A percentile compares a stretch with the other conserved stretches of the same genome.
phyloP scores from a whole-genome alignment of 192 early-diverging fungal genomes.

The Coemansia sp. region DNA sequence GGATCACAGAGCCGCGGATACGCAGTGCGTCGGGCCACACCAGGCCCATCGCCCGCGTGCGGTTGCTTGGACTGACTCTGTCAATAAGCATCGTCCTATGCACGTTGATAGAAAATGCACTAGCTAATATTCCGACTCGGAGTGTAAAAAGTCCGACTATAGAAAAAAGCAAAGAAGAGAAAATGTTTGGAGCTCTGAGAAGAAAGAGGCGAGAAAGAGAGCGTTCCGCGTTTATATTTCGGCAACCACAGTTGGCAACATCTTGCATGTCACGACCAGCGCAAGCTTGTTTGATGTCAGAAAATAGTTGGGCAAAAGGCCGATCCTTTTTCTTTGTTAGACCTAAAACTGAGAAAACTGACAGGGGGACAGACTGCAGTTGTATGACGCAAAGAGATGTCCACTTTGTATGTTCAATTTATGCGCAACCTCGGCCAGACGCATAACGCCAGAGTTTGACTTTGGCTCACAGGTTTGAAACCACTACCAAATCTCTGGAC shows the following conservation, averaged over 20 bases:
- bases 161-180: not conserved
- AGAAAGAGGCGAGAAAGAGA: not conserved
- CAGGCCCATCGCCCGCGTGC: conserved; percentile 31
- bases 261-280: not conserved
- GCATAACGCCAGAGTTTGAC: too few relatives aligned
- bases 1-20: conserved; percentile 53
- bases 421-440: too few relatives aligned
- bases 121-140: conserved; percentile 1
- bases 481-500: too few relatives aligned
- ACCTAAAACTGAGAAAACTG: not conserved
- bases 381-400: not conserved
- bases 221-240: not conserved
- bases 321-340: not conserved
- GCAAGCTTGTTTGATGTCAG: not conserved
- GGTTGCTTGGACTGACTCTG: conserved; percentile 26
- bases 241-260: not conserved
- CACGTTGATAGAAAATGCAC: not conserved
- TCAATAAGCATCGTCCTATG: conserved; percentile 44
- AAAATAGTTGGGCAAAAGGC: not conserved
- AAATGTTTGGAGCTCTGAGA: not conserved
- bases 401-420: too few relatives aligned
- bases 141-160: not conserved
- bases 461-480: too few relatives aligned
- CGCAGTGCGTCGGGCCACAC: conserved; percentile 47
- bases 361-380: not conserved